Base-by-base conservation (phyloP, 1,284 basidiomycete species). In the Marasmius tenuissimus region DNA sequence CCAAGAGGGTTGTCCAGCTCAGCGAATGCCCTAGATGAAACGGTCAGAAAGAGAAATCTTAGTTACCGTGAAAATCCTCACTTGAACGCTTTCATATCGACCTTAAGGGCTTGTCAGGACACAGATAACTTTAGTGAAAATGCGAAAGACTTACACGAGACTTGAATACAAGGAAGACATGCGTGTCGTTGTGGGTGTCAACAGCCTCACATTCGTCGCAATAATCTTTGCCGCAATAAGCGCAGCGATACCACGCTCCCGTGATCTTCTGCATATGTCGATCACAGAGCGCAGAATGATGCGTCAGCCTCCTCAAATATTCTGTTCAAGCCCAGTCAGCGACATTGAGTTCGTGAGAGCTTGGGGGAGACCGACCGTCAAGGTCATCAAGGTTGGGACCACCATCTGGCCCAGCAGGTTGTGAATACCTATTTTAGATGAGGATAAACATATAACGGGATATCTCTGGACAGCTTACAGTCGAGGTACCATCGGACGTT, bases 231-330 rank as follows among this genome's bases (percentile, higher is more conserved):
- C 84, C 82, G 70, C 94, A 97, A 71, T 94, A 93, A 2, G 86
- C 93, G 70, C 94, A 97, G 66, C 91, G 85, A 74, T 91, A 91
- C 94, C 94, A 97, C 65, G 86, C 85, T 8, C 94, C 94, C 27
- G 81, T 75, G 63, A 96, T 94, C 40, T 76, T 79, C 27, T 77
- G 81, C 81, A 93, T 85, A 71, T 92, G 93, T 54, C 85, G 81
- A 73, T 94, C 92, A 66, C 92, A 94, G 10, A 91, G 73, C 14
- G 91, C 87, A 48, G 82, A 80, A 5, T 76, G 71, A 73, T 96
- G 93, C 53, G 83, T 72, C 3, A 96, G 79, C 57, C 81, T 75
- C 37, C 78, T 77, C 14, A 96, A 80, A 72, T 95, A 95, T 38
- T 81, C 92, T 93, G 59, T 45, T 27, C 37, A 54, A 56, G 39